These are phyloP conservation scores for Lactifluus subvellereus DNA, from an alignment of 768 basidiomycete species.

Conservation along the genomic window DNA sequence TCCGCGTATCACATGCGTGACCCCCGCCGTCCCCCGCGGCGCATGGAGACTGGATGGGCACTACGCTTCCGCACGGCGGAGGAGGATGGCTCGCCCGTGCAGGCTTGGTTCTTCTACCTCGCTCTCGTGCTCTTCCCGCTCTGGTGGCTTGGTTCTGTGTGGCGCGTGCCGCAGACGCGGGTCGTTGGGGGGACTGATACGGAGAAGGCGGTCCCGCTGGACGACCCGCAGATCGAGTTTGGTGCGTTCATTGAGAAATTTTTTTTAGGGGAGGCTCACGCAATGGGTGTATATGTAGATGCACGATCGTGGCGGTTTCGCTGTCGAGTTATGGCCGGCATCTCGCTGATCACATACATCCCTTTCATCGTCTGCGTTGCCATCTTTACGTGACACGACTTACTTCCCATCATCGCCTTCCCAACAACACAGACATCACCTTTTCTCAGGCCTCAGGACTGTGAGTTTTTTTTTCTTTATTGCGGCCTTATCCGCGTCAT, in stretches of 20 bases:
- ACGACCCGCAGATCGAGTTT: conserved; percentile 75
- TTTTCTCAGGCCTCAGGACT: conserved; percentile 5
- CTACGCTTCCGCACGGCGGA: conserved; percentile 53
- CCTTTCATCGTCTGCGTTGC: conserved; percentile 73
- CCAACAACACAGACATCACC: not conserved
- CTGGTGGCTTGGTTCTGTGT: conserved; percentile 57
- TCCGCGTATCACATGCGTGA: conserved; percentile 75
- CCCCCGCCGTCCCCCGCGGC: conserved; percentile 57
- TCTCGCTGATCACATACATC: conserved; percentile 70
- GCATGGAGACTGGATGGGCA: conserved; percentile 57
- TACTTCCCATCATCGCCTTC: not conserved
- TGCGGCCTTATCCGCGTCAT: conserved; percentile 1
- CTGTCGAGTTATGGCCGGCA: conserved; percentile 63
- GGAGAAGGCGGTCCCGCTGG: conserved; percentile 67
- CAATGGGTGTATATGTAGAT: conserved; percentile 38
- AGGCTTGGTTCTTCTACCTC: conserved; percentile 74
- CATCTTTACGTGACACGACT: conserved; percentile 42
- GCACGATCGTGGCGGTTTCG: conserved; percentile 68
- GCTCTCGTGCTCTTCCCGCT: conserved; percentile 59
- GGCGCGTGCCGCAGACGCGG: conserved; percentile 58
- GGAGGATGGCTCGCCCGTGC: conserved; percentile 45
- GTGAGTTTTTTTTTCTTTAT: conserved; percentile 3
- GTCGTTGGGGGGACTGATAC: conserved; percentile 47
- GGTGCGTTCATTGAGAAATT: conserved; percentile 40
- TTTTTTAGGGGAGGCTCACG: conserved; percentile 9